phyloP scores from a whole-genome alignment of 768 basidiomycete genomes.

The Lentinula edodes region DNA sequence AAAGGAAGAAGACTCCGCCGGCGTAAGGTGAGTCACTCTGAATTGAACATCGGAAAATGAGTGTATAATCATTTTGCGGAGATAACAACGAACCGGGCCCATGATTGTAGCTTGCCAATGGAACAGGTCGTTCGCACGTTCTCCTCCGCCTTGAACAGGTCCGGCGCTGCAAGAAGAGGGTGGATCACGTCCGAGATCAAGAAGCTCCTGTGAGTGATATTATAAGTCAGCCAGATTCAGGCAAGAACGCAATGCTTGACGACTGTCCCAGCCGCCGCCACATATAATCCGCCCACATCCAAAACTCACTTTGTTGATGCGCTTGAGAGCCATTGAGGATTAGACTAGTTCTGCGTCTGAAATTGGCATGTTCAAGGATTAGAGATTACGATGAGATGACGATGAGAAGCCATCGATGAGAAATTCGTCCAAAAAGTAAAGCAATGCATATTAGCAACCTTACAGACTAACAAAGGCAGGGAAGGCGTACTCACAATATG shows the following conservation, averaged over 20 bases:
- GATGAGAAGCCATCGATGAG: slow-evolving; percentile 5
- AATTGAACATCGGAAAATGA: slow-evolving; percentile 10
- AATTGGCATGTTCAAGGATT: slow-evolving; percentile 21
- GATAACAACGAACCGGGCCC: slow-evolving; percentile 76
- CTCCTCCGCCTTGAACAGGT: slow-evolving; percentile 21
- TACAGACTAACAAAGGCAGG: background rate
- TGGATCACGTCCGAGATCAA: slow-evolving; percentile 99
- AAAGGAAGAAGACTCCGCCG: slow-evolving; percentile 98
- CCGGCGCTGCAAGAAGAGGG: slow-evolving; percentile 99
- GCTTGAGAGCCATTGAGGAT: slow-evolving; percentile 86
- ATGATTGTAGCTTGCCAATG: slow-evolving; percentile 99
- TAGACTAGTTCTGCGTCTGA: slow-evolving; percentile 18
- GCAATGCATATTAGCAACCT: background rate
- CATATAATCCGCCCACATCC: background rate
- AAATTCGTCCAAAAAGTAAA: slow-evolving; percentile 10
- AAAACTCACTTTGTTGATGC: slow-evolving; percentile 90
- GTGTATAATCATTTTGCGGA: background rate
- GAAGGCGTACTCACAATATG: slow-evolving; percentile 17
- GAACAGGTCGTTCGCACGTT: slow-evolving; percentile 97
- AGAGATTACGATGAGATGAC: slow-evolving; percentile 26
- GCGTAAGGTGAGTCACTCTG: slow-evolving; percentile 97
- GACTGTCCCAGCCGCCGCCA: background rate
- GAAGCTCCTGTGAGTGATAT: slow-evolving; percentile 71
- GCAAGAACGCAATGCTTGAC: background rate
- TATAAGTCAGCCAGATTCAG: slow-evolving; percentile 11